Base-by-base conservation (phyloP, 306 rosid species). In the Gastrolobium bilobum region DNA sequence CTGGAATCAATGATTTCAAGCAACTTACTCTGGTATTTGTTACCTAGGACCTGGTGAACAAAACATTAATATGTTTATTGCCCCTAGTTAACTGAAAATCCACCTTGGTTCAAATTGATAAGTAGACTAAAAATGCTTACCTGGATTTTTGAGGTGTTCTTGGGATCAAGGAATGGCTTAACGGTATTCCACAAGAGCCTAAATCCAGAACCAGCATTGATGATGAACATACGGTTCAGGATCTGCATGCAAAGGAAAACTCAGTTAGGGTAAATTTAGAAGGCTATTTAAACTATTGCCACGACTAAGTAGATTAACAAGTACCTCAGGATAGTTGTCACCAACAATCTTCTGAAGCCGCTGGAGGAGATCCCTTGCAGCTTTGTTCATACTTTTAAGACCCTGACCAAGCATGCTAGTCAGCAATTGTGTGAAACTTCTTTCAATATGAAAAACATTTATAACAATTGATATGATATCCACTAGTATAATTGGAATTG, bases 171-270 rank as follows among this genome's bases (percentile, higher is more conserved):
- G 89, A 93, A 96, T 54, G 99, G 87, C 81, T 93, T 96, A 33
- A 96, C 73, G 54, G 98, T 93, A 89, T 75, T 96, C 98, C 98
- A 96, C 86, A 96, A 79, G 40, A 96, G 93, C 83, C 98, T 96
- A 73, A 96, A 96, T 88, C 99, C 99, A 70, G 98, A 90, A 67
- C 99, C 99, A 78, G 98, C 99, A 75, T 96, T 96, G 89, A 96
- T 90, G 90, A 96, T 96, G 92, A 91, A 96, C 99, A 96, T 96
- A 61, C 99, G 92, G 87, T 90, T 90, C 64, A 96, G 85, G 35
- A 92, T 81, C 99, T 96, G 58, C 3, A 4, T 38, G 14, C 4
- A 71, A 79, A 81, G 44, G 38, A 58, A 39, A 31, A 40, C 75
- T 77, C 76, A 31, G 73, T 80, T 13, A 70, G 73, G 7, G 54